Conservation (phyloP, 805 yeast species). For the Candida sonorensis region DNA sequence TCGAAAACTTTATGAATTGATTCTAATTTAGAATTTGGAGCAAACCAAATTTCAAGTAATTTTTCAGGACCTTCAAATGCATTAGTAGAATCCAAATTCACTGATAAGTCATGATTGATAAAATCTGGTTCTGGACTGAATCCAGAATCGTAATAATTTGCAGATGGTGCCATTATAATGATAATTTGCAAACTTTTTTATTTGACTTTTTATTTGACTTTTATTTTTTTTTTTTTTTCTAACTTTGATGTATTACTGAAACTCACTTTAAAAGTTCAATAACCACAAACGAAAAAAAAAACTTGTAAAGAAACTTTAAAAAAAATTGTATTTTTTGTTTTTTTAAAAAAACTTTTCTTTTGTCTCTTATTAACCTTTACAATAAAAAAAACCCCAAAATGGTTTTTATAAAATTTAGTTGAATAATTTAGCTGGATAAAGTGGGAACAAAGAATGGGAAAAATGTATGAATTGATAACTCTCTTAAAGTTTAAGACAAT, state of each 20-base stretch:
- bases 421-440: too few relatives aligned
- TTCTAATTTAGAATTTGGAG: conserved; percentile 36
- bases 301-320: conserved; percentile 12
- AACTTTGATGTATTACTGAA: conserved; percentile 9
- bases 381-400: conserved; percentile 25
- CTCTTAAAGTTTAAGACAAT: too few relatives aligned
- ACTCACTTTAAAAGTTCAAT: too few relatives aligned
- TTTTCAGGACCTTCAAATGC: conserved; percentile 99
- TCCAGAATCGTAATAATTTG: conserved; percentile 8
- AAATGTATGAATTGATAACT: too few relatives aligned
- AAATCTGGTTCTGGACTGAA: conserved; percentile 20
- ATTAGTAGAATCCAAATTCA: conserved; percentile 74
- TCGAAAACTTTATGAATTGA: conserved; percentile 18
- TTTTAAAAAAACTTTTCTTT: too few relatives aligned
- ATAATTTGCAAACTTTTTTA: background rate
- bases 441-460: too few relatives aligned
- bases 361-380: conserved; percentile 9
- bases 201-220: conserved; percentile 9
- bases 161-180: conserved; percentile 5
- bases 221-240: conserved; percentile 14
- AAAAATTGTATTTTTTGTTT: too few relatives aligned
- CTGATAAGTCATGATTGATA: conserved; percentile 76
- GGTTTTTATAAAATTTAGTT: conserved; percentile 1
- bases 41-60: conserved; percentile 84
- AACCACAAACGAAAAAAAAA: conserved; percentile 22